Evolutionary conservation across 495 filamentous ascomycete genomes (phyloP).

Genomic region (Cercophora scortea): DNA sequence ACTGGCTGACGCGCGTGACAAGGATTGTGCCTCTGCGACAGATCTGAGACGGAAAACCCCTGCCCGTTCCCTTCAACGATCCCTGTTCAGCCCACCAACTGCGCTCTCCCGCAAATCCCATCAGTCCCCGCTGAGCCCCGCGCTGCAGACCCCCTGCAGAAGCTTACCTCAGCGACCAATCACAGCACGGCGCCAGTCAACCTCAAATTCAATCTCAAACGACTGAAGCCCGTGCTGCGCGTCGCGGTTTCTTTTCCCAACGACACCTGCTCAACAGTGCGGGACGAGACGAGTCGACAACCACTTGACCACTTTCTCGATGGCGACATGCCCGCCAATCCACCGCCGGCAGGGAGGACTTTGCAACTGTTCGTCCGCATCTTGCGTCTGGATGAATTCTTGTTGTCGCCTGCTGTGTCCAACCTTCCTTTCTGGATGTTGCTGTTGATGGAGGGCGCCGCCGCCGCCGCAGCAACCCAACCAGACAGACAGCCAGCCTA

Average conservation of each 20-base stretch:
- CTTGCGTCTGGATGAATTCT: too few relatives aligned
- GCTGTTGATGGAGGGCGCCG: too few relatives aligned
- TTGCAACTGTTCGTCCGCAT: too few relatives aligned
- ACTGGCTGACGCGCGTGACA: conserved; percentile 6
- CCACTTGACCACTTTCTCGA: too few relatives aligned
- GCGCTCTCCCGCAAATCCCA: conserved; percentile 8
- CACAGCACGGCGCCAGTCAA: conserved; percentile 7
- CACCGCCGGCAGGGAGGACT: too few relatives aligned
- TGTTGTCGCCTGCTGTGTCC: too few relatives aligned
- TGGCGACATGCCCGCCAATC: too few relatives aligned
- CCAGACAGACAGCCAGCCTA: too few relatives aligned
- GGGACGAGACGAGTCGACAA: not conserved
- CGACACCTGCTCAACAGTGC: conserved; percentile 8
- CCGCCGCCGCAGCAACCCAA: too few relatives aligned
- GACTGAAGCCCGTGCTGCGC: conserved; percentile 17
- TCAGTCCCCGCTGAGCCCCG: conserved; percentile 6
- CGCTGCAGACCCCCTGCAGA: conserved; percentile 2
- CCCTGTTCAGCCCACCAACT: conserved; percentile 8
- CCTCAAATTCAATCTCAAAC: conserved; percentile 28
- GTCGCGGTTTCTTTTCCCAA: conserved; percentile 20
- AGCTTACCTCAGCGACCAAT: conserved; percentile 22
- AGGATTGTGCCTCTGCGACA: conserved; percentile 21
- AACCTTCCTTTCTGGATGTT: too few relatives aligned
- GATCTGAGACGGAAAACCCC: conserved; percentile 27
- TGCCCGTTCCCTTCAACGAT: conserved; percentile 7